Evolutionary conservation across 2,329 filamentous ascomycete genomes (phyloP).

Genomic region (Nemania bipapillata): DNA sequence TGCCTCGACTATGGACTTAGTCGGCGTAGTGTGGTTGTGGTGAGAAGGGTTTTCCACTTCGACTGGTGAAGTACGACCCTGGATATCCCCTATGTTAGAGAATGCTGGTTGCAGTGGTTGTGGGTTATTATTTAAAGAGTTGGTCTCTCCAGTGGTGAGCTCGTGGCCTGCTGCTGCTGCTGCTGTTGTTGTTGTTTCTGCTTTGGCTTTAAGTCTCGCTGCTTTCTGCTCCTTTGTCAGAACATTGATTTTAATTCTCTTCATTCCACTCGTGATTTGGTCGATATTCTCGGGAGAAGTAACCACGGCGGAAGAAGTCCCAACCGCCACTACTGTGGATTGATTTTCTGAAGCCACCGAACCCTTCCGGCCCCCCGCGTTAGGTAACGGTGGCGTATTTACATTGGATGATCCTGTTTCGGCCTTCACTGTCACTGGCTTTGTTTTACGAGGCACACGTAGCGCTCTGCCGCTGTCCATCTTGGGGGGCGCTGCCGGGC

Average conservation of each 20-base stretch:
- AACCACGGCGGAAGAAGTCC: conserved; percentile 7
- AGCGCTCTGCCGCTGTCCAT: conserved; percentile 55
- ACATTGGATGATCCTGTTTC: conserved; percentile 26
- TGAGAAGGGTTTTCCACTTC: not conserved
- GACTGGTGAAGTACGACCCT: not conserved
- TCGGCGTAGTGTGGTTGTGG: conserved; percentile 7
- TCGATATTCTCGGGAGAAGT: conserved; percentile 59
- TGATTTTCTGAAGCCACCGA: conserved; percentile 3
- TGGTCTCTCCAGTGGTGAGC: conserved; percentile 8
- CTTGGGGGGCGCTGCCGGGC: conserved; percentile 59
- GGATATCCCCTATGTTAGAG: not conserved
- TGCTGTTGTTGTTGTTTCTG: conserved; percentile 39
- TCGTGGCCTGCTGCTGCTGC: conserved; percentile 15
- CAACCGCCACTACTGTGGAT: conserved; percentile 4
- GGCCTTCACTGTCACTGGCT: conserved; percentile 37
- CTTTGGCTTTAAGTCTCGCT: conserved; percentile 57
- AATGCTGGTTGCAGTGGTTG: not conserved
- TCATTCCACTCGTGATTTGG: conserved; percentile 67
- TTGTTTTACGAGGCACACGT: conserved; percentile 54
- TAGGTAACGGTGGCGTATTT: conserved; percentile 26
- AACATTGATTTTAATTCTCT: conserved; percentile 71
- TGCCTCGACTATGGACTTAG: conserved; percentile 17
- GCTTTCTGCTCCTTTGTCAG: conserved; percentile 69
- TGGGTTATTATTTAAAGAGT: conserved; percentile 2
- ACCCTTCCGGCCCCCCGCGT: not conserved